Base-by-base conservation (phyloP, 805 yeast species). In the Kockiozyma suomiensis region DNA sequence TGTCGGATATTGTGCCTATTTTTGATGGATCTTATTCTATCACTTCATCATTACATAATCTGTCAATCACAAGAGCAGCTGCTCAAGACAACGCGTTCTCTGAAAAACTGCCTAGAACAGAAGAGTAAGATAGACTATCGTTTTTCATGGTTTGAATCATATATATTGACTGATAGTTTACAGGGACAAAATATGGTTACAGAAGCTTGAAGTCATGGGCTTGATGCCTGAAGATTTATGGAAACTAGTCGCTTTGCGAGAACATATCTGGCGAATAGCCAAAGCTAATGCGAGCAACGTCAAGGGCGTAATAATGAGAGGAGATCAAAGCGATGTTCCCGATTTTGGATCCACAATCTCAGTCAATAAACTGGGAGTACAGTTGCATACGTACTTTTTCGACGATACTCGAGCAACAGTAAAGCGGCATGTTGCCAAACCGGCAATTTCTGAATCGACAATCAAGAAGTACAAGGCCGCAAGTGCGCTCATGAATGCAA, bases 181-280 rank as follows among this genome's bases (percentile, higher is more conserved):
- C 42, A 87, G 83, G 58, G 96, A 89, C 71, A 78, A 81, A 57
- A 79, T 79, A 33, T 87, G 96, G 91, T 76, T 90, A n/a, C 82
- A 82, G 38, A 84, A 86, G 63, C 75, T 93, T 45, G 80, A 82
- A 49, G 78, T 86, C 1, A 78, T 89, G n/a, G 98, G 97, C 0
- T 74, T 93, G 53, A 78, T 78, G 6, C 90, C 85, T 8, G 78
- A 77, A 6, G 96, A 90, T 47, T 67, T 89, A 26, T 93, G 97
- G 97, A 93, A 92, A 71, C 74, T 93, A 12, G 85, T 85, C 15
- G 82, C 82, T 2, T 72, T 90, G 57, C 78, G 92, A 57, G 85
- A 85, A 30, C 88, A 90, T 66, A 80, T 92, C 7, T 79, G 75
- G 60, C 82, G 85, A 50, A 82, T 84, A 3, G 81, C 88, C 1